phyloP scores from a whole-genome alignment of 805 yeast genomes.

The Candida vartiovaarae region DNA sequence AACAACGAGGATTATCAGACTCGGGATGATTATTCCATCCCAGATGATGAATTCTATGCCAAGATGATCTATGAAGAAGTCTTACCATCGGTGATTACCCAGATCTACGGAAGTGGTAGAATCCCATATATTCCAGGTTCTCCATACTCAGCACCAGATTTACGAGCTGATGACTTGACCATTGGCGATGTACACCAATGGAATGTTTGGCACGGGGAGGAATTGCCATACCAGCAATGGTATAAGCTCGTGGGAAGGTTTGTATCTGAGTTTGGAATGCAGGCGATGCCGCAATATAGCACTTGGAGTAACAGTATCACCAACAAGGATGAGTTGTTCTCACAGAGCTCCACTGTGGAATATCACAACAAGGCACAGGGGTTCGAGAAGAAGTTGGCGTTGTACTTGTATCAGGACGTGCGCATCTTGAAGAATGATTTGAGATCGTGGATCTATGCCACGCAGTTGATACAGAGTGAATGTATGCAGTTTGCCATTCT shows the following conservation, averaged over 20 bases:
- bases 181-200: slow-evolving; percentile 48
- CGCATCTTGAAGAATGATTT: slow-evolving; percentile 29
- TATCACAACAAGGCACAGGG: slow-evolving; percentile 45
- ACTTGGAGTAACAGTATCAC: slow-evolving; percentile 33
- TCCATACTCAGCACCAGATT: slow-evolving; percentile 41
- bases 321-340: slow-evolving; percentile 32
- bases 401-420: slow-evolving; percentile 40
- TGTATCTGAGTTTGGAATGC: slow-evolving; percentile 50
- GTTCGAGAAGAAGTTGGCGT: slow-evolving; percentile 37
- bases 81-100: slow-evolving; percentile 36
- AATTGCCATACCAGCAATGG: slow-evolving; percentile 45
- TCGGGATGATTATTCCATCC: slow-evolving; percentile 8
- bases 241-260: slow-evolving; percentile 39
- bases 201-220: slow-evolving; percentile 52
- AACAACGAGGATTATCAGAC: slow-evolving; percentile 17
- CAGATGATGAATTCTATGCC: slow-evolving; percentile 13
- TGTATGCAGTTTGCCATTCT: slow-evolving; percentile 40
- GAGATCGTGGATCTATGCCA: slow-evolving; percentile 40
- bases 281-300: slow-evolving; percentile 33
- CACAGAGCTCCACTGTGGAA: slow-evolving; percentile 38
- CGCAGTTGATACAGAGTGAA: slow-evolving; percentile 47
- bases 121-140: slow-evolving; percentile 37
- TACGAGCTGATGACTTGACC: slow-evolving; percentile 28
- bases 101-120: slow-evolving; percentile 37
- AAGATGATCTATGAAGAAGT: slow-evolving; percentile 10